phyloP scores from a whole-genome alignment of 257 asterid species.

The Coffea eugenioides region DNA sequence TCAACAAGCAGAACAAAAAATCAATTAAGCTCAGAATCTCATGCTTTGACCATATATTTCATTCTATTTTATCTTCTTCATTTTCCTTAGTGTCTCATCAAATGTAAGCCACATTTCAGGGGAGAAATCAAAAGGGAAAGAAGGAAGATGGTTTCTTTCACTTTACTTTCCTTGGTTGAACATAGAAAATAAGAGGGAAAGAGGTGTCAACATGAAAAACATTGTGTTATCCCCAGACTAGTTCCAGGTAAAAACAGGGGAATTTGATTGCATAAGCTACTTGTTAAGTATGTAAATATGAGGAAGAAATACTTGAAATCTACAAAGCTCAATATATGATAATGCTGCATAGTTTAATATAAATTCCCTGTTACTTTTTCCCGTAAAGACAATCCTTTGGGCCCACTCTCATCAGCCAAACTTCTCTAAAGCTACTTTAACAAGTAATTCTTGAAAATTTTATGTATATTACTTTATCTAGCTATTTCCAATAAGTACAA shows the following conservation, averaged over 20 bases:
- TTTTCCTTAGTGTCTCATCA: background rate
- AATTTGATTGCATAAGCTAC: background rate
- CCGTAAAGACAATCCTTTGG: background rate
- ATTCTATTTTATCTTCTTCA: background rate
- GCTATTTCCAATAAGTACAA: background rate
- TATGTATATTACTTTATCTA: background rate
- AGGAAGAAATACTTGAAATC: background rate
- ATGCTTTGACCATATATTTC: background rate
- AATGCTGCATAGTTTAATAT: background rate
- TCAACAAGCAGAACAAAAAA: background rate
- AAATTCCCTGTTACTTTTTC: background rate
- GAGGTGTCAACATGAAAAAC: background rate
- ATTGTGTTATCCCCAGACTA: background rate
- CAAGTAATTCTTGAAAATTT: background rate
- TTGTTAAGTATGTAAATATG: background rate
- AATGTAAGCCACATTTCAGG: background rate
- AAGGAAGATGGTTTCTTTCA: background rate
- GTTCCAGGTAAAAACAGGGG: background rate
- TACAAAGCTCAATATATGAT: background rate
- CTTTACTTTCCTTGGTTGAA: background rate
- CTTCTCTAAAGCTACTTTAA: background rate
- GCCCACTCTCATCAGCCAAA: background rate
- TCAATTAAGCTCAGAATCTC: background rate
- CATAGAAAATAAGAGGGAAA: background rate
- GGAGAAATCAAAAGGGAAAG: background rate